Conservation (phyloP, 805 yeast species). For the Peterozyma xylosa region DNA sequence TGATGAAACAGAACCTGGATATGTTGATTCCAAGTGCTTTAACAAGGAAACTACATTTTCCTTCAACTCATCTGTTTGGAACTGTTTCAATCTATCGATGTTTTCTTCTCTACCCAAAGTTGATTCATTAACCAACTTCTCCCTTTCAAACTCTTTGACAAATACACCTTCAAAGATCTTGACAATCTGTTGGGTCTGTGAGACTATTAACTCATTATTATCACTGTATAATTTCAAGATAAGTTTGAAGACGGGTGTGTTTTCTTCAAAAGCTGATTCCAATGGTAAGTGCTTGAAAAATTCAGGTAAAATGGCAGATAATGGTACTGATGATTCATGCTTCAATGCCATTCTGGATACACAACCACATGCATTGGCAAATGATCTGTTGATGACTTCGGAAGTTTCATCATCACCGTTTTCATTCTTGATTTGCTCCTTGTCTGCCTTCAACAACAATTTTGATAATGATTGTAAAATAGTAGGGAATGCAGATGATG, state of each 20-base stretch:
- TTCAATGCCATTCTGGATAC: constrained; percentile 85
- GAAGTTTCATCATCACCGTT: constrained; percentile 70
- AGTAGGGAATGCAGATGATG: constrained; percentile 56
- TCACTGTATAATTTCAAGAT: constrained; percentile 64
- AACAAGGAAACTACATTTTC: constrained; percentile 60
- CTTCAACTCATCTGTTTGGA: constrained; percentile 61
- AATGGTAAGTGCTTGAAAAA: constrained; percentile 78
- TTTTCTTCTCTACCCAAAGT: constrained; percentile 84
- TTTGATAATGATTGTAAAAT: constrained; percentile 64
- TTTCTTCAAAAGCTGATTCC: constrained; percentile 85
- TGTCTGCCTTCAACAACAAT: constrained; percentile 72
- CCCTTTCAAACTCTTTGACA: constrained; percentile 66
- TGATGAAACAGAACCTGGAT: constrained; percentile 53
- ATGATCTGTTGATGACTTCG: constrained; percentile 75
- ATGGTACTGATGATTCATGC: constrained; percentile 65
- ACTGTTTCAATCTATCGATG: constrained; percentile 71
- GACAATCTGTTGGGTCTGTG: constrained; percentile 55
- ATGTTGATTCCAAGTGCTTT: constrained; percentile 61
- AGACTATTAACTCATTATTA: constrained; percentile 45
- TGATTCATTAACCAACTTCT: constrained; percentile 60
- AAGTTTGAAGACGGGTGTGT: constrained; percentile 80
- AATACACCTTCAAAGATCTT: constrained; percentile 66
- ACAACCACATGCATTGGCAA: constrained; percentile 96
- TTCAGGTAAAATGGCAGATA: constrained; percentile 67
- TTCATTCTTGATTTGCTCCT: constrained; percentile 51